Base-by-base conservation (phyloP, 1,139 yeast genomes). In the Sugiyamaella grinbergsii region DNA sequence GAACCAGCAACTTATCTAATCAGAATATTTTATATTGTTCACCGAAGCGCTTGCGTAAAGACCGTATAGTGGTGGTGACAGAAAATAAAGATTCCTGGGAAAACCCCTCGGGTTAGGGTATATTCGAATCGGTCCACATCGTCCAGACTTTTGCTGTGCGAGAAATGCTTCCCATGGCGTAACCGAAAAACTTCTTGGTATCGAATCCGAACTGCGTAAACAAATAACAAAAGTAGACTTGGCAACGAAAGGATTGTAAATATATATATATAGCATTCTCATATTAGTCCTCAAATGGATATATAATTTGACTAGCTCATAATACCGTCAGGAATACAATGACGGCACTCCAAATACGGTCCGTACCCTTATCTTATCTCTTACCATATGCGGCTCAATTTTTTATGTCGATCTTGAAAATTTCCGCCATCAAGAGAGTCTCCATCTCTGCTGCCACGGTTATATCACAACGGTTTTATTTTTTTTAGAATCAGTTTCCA, bases 21-120 rank as follows among this genome's bases (percentile, higher is more conserved):
- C n/a, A n/a, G n/a, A n/a, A n/a, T n/a, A n/a, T n/a, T n/a, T n/a
- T n/a, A n/a, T n/a, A n/a, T n/a, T n/a, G n/a, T n/a, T n/a, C n/a
- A n/a, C n/a, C n/a, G n/a, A n/a, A n/a, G n/a, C n/a, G n/a, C n/a
- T n/a, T n/a, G n/a, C n/a, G n/a, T n/a, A n/a, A n/a, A n/a, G n/a
- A n/a, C n/a, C n/a, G n/a, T n/a, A n/a, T n/a, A n/a, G n/a, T n/a
- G n/a, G n/a, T n/a, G n/a, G n/a, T n/a, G n/a, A n/a, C n/a, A n/a
- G n/a, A n/a, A n/a, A n/a, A n/a, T n/a, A n/a, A n/a, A n/a, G n/a
- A n/a, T n/a, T n/a, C n/a, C n/a, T n/a, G n/a, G n/a, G n/a, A n/a
- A n/a, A n/a, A n/a, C 3, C 16, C n/a, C 20, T 18, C 8, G 19
- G 44, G 45, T 31, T 41, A 41, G 45, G 45, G 45, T 41, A n/a